Evolutionary conservation across 1,284 basidiomycete species (phyloP).

Genomic region (Trichosporon asahii): DNA sequence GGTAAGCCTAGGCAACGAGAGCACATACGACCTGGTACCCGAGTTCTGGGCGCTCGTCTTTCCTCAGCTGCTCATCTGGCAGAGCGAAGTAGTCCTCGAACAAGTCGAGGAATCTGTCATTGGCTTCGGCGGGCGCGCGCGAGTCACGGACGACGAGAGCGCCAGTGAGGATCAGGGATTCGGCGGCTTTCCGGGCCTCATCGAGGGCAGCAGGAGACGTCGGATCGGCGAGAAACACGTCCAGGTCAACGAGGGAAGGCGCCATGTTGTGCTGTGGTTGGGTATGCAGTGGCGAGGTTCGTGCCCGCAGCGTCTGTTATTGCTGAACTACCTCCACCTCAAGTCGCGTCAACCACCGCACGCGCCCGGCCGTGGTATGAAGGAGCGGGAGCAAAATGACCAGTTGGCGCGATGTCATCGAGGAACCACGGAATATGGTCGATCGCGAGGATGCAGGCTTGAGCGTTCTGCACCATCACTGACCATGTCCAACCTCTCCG

Average conservation of each 20-base stretch:
- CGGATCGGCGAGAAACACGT: slow-evolving; percentile 62
- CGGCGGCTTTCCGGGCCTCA: slow-evolving; percentile 60
- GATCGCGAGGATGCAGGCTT: neutral
- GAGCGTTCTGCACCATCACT: slow-evolving; percentile 6
- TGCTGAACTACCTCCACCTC: slow-evolving; percentile 4
- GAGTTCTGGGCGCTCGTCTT: slow-evolving; percentile 75
- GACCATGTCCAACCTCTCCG: slow-evolving; percentile 69
- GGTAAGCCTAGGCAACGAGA: neutral
- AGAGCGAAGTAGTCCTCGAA: slow-evolving; percentile 83
- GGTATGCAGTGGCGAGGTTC: neutral
- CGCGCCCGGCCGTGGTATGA: neutral
- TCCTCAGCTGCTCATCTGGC: slow-evolving; percentile 59
- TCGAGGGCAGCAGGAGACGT: slow-evolving; percentile 53
- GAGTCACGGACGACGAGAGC: slow-evolving; percentile 78
- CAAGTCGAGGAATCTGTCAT: slow-evolving; percentile 71
- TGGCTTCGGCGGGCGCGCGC: slow-evolving; percentile 75
- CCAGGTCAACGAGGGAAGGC: slow-evolving; percentile 60
- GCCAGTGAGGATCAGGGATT: slow-evolving; percentile 69
- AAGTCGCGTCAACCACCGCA: neutral
- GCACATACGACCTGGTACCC: slow-evolving; percentile 53
- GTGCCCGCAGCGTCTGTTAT: neutral
- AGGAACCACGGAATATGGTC: neutral
- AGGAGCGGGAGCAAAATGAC: neutral
- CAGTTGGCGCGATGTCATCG: neutral
- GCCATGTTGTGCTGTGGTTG: slow-evolving; percentile 9